Conservation (phyloP, 106 monocot genomes). For the Dactylorhiza incarnata region DNA sequence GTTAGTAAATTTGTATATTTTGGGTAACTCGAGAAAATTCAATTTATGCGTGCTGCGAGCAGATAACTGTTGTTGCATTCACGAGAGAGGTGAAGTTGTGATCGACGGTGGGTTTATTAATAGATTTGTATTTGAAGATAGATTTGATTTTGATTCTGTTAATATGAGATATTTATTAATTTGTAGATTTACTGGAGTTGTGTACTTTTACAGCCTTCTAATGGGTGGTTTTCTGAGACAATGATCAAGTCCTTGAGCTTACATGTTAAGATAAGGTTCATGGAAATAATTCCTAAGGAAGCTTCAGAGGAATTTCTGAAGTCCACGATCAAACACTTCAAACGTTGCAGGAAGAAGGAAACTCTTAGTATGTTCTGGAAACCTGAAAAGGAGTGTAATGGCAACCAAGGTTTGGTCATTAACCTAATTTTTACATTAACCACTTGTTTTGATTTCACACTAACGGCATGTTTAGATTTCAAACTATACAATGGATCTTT, state of each 20-base stretch:
- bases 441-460: not conserved
- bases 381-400: constrained; percentile 11
- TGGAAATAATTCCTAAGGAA: constrained; percentile 30
- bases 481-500: not conserved
- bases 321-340: constrained; percentile 23
- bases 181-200: not conserved
- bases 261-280: constrained; percentile 45
- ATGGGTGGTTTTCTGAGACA: constrained; percentile 52
- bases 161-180: not conserved
- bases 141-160: not conserved
- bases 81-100: no score
- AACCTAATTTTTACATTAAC: not conserved
- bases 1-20: no score
- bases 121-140: not conserved
- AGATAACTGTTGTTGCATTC: no score
- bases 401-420: constrained; percentile 19
- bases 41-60: no score
- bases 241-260: constrained; percentile 32
- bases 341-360: constrained; percentile 45
- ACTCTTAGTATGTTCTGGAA: constrained; percentile 22
- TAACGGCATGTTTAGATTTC: not conserved
- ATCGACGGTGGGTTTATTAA: not conserved
- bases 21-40: no score
- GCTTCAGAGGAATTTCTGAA: constrained; percentile 24
- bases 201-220: constrained; percentile 24